Conservation (phyloP, 768 basidiomycete species). For the Tricholoma sp. region DNA sequence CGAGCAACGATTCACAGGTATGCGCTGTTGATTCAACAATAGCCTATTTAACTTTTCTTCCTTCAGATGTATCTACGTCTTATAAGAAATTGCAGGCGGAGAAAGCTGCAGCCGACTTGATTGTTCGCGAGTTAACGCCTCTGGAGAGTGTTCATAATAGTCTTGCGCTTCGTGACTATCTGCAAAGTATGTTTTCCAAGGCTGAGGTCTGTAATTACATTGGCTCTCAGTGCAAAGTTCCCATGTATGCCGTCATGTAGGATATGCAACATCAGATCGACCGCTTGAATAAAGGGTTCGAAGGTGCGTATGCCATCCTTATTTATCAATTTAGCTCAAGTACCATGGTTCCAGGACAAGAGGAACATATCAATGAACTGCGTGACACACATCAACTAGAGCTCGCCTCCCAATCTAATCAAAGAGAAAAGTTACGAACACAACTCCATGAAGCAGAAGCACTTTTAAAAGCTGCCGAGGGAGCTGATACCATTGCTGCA, state of each 20-base stretch:
- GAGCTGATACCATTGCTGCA: constrained; percentile 41
- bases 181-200: constrained; percentile 63
- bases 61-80: constrained; percentile 71
- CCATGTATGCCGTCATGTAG: constrained; percentile 26
- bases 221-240: neutral
- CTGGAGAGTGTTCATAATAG: constrained; percentile 60
- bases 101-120: constrained; percentile 59
- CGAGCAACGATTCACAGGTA: constrained; percentile 76
- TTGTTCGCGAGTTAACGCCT: constrained; percentile 69
- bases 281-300: constrained; percentile 65
- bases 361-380: constrained; percentile 78
- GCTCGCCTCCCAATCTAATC: constrained; percentile 69
- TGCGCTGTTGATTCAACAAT: constrained; percentile 1
- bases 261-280: constrained; percentile 75
- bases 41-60: neutral
- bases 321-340: neutral
- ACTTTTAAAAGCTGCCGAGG: constrained; percentile 55
- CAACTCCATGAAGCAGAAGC: constrained; percentile 71
- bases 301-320: constrained; percentile 44
- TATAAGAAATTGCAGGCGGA: constrained; percentile 74
- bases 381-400: constrained; percentile 81
- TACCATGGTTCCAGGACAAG: constrained; percentile 55
- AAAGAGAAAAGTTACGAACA: constrained; percentile 63
- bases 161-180: constrained; percentile 66
- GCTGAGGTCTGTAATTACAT: constrained; percentile 48